These are phyloP conservation scores for Aspergillus fructus DNA, from an alignment of 2,329 filamentous ascomycete species.

Conservation along the genomic window DNA sequence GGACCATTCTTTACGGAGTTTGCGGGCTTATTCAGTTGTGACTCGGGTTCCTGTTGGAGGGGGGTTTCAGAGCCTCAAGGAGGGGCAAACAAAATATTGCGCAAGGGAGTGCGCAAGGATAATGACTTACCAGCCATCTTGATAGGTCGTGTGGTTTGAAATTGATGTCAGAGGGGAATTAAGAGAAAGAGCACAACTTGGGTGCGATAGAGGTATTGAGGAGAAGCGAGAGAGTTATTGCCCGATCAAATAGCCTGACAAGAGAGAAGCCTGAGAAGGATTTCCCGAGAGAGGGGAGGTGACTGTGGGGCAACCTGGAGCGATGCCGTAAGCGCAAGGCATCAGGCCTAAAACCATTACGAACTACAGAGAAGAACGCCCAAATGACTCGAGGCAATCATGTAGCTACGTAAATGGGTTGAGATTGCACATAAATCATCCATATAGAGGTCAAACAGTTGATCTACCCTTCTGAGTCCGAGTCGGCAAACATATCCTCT, in stretches of 20 bases:
- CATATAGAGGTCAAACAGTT: background rate
- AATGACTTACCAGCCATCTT: slow-evolving; percentile 38
- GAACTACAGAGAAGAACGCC: background rate
- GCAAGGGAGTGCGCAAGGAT: background rate
- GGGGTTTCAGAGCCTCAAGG: slow-evolving; percentile 15
- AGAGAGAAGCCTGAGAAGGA: slow-evolving; percentile 13
- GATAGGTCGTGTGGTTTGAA: slow-evolving; percentile 18
- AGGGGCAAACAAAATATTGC: slow-evolving; percentile 22
- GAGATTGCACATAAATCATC: background rate
- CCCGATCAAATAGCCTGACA: slow-evolving; percentile 7
- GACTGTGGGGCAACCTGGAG: slow-evolving; percentile 17
- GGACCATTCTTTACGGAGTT: slow-evolving; percentile 14
- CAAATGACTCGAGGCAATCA: background rate
- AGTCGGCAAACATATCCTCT: slow-evolving; percentile 85
- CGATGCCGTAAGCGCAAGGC: slow-evolving; percentile 9
- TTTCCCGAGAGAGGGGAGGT: slow-evolving; percentile 8
- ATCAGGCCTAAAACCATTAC: background rate
- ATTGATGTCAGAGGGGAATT: slow-evolving; percentile 9
- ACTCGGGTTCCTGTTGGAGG: slow-evolving; percentile 13
- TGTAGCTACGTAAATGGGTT: background rate
- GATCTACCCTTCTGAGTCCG: slow-evolving; percentile 54
- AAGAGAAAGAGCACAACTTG: background rate
- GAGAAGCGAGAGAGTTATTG: slow-evolving; percentile 10
- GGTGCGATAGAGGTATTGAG: slow-evolving; percentile 16
- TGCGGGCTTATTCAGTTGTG: background rate